These are phyloP conservation scores for Colletotrichum eremochloae DNA, from an alignment of 2,329 filamentous ascomycete species.

Conservation along the genomic window DNA sequence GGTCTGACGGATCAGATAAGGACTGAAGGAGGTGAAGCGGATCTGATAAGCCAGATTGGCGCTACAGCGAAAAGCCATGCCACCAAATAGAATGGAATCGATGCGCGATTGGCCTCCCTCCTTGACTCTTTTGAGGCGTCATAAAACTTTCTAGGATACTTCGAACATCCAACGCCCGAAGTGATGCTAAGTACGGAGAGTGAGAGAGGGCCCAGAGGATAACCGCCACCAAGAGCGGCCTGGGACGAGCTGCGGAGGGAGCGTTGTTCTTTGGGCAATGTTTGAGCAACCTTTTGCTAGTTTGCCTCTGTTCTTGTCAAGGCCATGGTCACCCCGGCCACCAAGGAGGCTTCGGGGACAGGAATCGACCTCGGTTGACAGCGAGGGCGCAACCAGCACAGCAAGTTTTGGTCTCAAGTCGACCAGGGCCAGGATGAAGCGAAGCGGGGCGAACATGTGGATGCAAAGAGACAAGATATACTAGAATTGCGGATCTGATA, in stretches of 20 bases:
- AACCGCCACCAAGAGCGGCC: neutral
- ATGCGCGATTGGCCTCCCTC: neutral
- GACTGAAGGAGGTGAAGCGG: constrained; percentile 5
- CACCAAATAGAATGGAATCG: neutral
- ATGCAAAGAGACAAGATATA: constrained; percentile 1
- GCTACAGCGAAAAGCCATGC: constrained; percentile 8
- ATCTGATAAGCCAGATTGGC: constrained; percentile 38
- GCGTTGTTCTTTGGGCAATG: neutral
- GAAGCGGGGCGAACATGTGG: constrained; percentile 19
- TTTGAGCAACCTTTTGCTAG: neutral
- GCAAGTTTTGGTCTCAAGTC: neutral
- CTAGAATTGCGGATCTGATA: constrained; percentile 37
- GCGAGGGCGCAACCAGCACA: constrained; percentile 5
- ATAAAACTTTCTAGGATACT: neutral
- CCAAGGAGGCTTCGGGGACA: constrained; percentile 13
- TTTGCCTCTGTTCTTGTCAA: neutral
- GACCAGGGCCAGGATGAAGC: constrained; percentile 10
- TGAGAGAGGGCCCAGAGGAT: neutral
- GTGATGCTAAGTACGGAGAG: neutral
- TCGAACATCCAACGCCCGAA: neutral
- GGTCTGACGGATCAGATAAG: constrained; percentile 34
- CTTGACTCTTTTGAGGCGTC: neutral
- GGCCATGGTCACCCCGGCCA: constrained; percentile 10
- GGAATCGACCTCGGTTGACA: constrained; percentile 2
- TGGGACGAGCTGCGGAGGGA: no score